phyloP scores from a whole-genome alignment of 495 filamentous ascomycete genomes.

The Thozetella sp. region DNA sequence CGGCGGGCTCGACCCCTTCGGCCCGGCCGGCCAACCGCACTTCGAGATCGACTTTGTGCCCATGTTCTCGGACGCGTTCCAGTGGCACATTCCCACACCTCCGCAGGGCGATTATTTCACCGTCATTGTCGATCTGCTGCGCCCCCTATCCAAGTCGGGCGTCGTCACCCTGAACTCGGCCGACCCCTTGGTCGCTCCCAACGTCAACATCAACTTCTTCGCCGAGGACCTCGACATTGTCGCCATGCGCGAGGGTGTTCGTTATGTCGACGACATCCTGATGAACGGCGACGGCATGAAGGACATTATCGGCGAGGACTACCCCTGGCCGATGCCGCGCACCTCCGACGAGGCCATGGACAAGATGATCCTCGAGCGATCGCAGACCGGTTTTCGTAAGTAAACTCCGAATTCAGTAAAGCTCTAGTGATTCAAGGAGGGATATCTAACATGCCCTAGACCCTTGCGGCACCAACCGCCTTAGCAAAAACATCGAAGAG shows the following conservation, averaged over 20 bases:
- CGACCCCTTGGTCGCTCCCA: conserved; percentile 51
- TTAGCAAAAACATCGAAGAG: conserved; percentile 51
- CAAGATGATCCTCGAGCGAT: conserved; percentile 55
- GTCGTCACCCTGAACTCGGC: conserved; percentile 54
- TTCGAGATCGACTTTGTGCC: conserved; percentile 68
- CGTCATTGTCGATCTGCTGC: conserved; percentile 62
- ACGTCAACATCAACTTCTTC: conserved; percentile 66
- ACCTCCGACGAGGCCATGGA: conserved; percentile 59
- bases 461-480: conserved; percentile 56
- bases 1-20: conserved; percentile 58
- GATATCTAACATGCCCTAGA: conserved; percentile 15
- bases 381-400: conserved; percentile 58
- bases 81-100: conserved; percentile 62
- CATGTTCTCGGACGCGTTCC: conserved; percentile 63
- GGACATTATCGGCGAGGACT: conserved; percentile 55
- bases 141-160: conserved; percentile 50
- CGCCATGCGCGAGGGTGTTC: conserved; percentile 57
- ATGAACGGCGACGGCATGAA: conserved; percentile 58
- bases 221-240: conserved; percentile 55
- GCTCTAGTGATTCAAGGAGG: background rate
- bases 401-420: background rate
- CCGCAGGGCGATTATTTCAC: conserved; percentile 50
- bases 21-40: conserved; percentile 59
- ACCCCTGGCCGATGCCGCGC: conserved; percentile 63
- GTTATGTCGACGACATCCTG: conserved; percentile 57